Conservation (phyloP, 805 yeast genomes). For the Zygotorulaspora danielsina region DNA sequence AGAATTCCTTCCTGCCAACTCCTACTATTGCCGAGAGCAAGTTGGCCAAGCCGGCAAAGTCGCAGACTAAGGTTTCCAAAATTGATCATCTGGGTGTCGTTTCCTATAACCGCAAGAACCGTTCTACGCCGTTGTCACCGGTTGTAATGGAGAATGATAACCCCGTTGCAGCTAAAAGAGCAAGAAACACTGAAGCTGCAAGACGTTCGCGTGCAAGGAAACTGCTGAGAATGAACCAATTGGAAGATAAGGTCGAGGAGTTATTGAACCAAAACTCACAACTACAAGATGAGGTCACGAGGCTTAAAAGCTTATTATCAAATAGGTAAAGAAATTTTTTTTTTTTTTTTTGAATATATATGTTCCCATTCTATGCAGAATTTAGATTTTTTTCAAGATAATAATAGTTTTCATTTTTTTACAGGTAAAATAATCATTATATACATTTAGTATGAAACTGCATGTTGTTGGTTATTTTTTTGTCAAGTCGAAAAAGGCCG, state of each 20-base stretch:
- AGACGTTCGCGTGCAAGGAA: slow-evolving; percentile 92
- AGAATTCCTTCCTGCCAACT: slow-evolving; percentile 32
- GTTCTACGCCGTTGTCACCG: slow-evolving; percentile 68
- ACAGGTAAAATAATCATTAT: no score
- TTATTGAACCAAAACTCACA: slow-evolving; percentile 55
- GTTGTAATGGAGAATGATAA: slow-evolving; percentile 57
- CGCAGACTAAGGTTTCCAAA: slow-evolving; percentile 35
- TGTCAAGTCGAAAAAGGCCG: no score
- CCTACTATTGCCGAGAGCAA: slow-evolving; percentile 32
- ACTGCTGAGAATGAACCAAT: slow-evolving; percentile 77
- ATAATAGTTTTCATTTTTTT: no score
- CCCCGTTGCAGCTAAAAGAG: slow-evolving; percentile 78
- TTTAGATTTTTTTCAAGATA: no score
- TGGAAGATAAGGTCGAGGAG: slow-evolving; percentile 71
- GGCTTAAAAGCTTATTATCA: slow-evolving; percentile 49
- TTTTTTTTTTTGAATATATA: no score
- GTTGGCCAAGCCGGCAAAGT: slow-evolving; percentile 33
- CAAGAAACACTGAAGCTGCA: slow-evolving; percentile 94
- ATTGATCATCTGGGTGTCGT: slow-evolving; percentile 73
- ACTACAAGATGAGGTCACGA: slow-evolving; percentile 58
- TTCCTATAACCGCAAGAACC: slow-evolving; percentile 72
- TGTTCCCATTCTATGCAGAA: no score
- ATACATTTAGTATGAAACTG: no score
- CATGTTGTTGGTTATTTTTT: no score
- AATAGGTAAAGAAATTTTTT: not conserved